Base-by-base conservation (phyloP, 257 asterid genomes). In the Coffea eugenioides region DNA sequence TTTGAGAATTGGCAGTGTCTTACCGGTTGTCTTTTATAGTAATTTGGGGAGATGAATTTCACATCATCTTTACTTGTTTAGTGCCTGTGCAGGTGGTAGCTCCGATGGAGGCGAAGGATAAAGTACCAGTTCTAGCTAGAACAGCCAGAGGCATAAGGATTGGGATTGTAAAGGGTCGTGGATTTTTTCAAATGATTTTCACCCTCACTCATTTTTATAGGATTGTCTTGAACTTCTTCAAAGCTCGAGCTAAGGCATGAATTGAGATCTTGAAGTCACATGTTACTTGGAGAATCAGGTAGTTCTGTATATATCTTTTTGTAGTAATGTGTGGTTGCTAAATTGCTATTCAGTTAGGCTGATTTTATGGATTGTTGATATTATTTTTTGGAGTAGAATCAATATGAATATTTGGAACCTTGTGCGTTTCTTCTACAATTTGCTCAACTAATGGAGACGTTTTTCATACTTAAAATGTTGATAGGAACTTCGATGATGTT, bases 61-160 rank as follows among this genome's bases (percentile, higher is more conserved):
- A 65, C 88, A 84, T 89, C 84, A 87, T 88, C 89, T 93, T 88
- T 86, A 88, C 95, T 91, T 88, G 82, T 84, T 88, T 94, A 94
- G 98, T 77, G 85, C 75, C 82, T 46, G 61, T 86, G 90, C 97
- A 88, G 97, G 92, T 27, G 83, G 86, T 59, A 81, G 74, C 83
- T 84, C 96, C 88, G 77, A 82, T 39, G 72, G 84, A 71, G 83
- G 68, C 81, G 76, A 86, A 79, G 84, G 85, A 64, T 77, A 51
- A 80, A 46, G 90, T 78, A 57, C 94, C 92, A 23, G 87, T 75
- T 79, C 80, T 91, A 79, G 97, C 97, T 86, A 90, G 90, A 88
- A 85, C 81, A 27, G 94, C 90, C 51, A 91, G 94, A 61, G 80
- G 89, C 74, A 54, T 85, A 69, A 90, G 88, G 88, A 93, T 89